phyloP scores from a whole-genome alignment of 495 filamentous ascomycete species.

The Aspergillus ostianus region DNA sequence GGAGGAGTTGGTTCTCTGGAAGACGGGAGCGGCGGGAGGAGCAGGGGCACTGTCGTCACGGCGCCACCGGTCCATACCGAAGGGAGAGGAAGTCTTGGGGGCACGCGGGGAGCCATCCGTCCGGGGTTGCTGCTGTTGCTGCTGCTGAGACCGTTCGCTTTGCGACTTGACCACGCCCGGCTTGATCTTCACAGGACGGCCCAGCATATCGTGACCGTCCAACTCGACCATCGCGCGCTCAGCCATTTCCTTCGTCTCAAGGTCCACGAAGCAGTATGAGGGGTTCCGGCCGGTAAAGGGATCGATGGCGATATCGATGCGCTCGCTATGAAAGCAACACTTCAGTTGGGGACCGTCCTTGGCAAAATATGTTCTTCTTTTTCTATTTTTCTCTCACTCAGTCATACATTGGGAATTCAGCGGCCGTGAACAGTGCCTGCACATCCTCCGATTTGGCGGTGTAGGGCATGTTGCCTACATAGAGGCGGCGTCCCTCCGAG shows the following conservation, averaged over 20 bases:
- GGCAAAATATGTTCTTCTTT: background rate
- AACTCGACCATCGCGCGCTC: conserved; percentile 54
- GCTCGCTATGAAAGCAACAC: conserved; percentile 40
- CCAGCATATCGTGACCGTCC: conserved; percentile 51
- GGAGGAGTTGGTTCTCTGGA: conserved; percentile 23
- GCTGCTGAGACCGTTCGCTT: conserved; percentile 25
- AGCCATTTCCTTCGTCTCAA: conserved; percentile 53
- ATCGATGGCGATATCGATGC: conserved; percentile 66
- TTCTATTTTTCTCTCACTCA: background rate
- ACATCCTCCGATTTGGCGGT: conserved; percentile 61
- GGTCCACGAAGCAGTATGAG: conserved; percentile 70
- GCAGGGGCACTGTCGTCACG: conserved; percentile 21
- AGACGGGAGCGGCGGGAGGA: conserved; percentile 12
- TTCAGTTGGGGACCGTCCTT: conserved; percentile 24
- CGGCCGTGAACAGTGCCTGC: conserved; percentile 50
- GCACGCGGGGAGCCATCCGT: conserved; percentile 23
- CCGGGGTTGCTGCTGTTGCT: conserved; percentile 11
- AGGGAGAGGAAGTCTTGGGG: conserved; percentile 19
- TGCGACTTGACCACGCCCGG: conserved; percentile 53
- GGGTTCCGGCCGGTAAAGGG: conserved; percentile 66
- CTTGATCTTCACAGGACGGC: conserved; percentile 59
- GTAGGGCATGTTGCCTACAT: conserved; percentile 69
- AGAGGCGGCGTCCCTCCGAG: conserved; percentile 49
- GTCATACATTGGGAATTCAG: conserved; percentile 45
- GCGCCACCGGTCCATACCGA: conserved; percentile 39